Conservation (phyloP, 306 rosid genomes). For the Abrus pulchellus region DNA sequence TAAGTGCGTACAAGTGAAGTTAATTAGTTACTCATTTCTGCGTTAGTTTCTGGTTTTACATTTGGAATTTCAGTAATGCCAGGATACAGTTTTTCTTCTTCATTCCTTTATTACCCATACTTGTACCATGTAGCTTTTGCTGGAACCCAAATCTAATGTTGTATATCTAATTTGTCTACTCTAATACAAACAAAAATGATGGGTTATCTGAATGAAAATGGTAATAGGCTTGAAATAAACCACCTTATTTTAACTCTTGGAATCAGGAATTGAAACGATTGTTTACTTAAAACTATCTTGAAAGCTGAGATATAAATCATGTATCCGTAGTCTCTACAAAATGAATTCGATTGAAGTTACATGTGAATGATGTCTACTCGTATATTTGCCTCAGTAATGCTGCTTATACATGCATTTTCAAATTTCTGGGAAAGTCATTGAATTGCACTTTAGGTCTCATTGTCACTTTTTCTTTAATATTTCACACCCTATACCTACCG, state of each 20-base stretch:
- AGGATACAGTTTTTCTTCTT: neutral
- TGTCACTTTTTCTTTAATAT: conserved; percentile 21
- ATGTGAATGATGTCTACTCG: conserved; percentile 10
- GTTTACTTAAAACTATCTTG: conserved; percentile 26
- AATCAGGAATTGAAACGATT: conserved; percentile 9
- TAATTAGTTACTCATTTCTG: conserved; percentile 32
- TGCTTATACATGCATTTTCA: neutral
- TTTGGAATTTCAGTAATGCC: conserved; percentile 32
- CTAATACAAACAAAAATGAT: conserved; percentile 33
- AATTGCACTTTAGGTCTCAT: conserved; percentile 18
- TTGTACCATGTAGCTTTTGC: conserved; percentile 27
- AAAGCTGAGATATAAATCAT: conserved; percentile 25
- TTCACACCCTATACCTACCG: conserved; percentile 28
- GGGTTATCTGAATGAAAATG: conserved; percentile 24
- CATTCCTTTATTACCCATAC: conserved; percentile 10
- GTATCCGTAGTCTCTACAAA: neutral
- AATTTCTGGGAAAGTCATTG: conserved; percentile 31
- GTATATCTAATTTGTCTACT: conserved; percentile 21
- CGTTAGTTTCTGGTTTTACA: conserved; percentile 21
- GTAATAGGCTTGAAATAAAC: conserved; percentile 25
- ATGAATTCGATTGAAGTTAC: conserved; percentile 5
- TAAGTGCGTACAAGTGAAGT: neutral
- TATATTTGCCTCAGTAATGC: conserved; percentile 6
- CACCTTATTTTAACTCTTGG: conserved; percentile 4
- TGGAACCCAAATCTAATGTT: conserved; percentile 21